Conservation (phyloP, 2,329 filamentous ascomycete genomes). For the Byssothecium circinans region DNA sequence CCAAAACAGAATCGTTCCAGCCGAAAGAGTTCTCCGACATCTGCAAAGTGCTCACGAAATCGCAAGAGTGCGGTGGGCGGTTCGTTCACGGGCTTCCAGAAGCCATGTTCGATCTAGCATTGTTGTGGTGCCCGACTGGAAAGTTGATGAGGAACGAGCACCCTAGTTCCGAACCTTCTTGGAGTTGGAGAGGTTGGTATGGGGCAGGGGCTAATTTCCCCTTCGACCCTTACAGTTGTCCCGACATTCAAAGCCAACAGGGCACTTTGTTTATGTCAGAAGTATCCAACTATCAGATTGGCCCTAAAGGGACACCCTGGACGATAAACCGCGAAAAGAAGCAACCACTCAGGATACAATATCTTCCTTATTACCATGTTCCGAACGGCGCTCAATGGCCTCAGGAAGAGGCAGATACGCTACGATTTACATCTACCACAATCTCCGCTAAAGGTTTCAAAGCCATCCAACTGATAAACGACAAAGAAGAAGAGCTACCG, state of each 20-base stretch:
- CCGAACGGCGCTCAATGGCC: constrained; percentile 20
- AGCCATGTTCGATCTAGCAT: constrained; percentile 33
- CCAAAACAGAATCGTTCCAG: constrained; percentile 14
- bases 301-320: constrained; percentile 24
- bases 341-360: constrained; percentile 22
- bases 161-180: constrained; percentile 26
- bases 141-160: constrained; percentile 11
- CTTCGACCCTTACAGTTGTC: constrained; percentile 37
- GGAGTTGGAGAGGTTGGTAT: constrained; percentile 36
- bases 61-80: constrained; percentile 31
- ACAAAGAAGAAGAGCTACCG: constrained; percentile 23
- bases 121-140: constrained; percentile 38
- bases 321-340: constrained; percentile 25
- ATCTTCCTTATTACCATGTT: constrained; percentile 31
- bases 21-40: constrained; percentile 25
- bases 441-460: constrained; percentile 31
- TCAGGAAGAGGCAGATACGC: constrained; percentile 20
- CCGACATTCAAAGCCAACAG: constrained; percentile 26
- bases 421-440: constrained; percentile 29
- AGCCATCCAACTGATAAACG: constrained; percentile 22
- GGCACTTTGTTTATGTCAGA: constrained; percentile 34
- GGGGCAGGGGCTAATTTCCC: constrained; percentile 33
- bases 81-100: constrained; percentile 38
- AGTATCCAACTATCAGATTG: constrained; percentile 29
- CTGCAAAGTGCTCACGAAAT: constrained; percentile 28